Percentiles rank a stretch among this genome's conserved stretches.
phyloP scores from a whole-genome alignment of 257 asterid species.

The Penstemon eatonii region DNA sequence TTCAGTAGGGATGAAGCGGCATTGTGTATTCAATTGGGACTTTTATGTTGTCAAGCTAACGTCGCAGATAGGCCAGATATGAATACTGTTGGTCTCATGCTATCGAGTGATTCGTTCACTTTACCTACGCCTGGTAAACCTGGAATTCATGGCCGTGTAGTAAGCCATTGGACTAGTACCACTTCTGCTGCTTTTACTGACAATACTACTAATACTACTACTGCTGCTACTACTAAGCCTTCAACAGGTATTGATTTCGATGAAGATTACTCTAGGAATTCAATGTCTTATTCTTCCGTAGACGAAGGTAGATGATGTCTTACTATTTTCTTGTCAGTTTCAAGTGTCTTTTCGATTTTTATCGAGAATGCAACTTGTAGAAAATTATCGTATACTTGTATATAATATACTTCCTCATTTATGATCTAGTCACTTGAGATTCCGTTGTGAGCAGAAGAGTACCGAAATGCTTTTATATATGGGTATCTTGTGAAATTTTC shows the following conservation, averaged over 20 bases:
- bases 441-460: no score
- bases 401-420: no score
- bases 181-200: slow-evolving; percentile 49
- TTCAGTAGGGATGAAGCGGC: slow-evolving; percentile 53
- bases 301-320: slow-evolving; percentile 61
- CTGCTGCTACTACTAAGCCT: slow-evolving; percentile 40
- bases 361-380: no score
- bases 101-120: slow-evolving; percentile 64
- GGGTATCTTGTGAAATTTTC: no score
- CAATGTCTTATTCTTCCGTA: slow-evolving; percentile 74
- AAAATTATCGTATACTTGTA: no score
- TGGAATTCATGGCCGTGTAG: slow-evolving; percentile 67
- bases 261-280: slow-evolving; percentile 75
- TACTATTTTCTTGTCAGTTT: no score
- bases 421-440: no score
- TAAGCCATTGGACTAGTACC: slow-evolving; percentile 44
- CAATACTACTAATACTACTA: slow-evolving; percentile 42
- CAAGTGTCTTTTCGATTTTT: no score
- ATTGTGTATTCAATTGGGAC: slow-evolving; percentile 68
- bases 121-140: slow-evolving; percentile 76
- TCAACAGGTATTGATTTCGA: slow-evolving; percentile 37
- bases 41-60: slow-evolving; percentile 79
- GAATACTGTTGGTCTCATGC: slow-evolving; percentile 58
- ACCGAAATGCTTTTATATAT: no score
- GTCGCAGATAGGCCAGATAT: slow-evolving; percentile 72